Percentiles rank a stretch among this genome's conserved stretches.
phyloP scores from a whole-genome alignment of 2,329 filamentous ascomycete genomes.

The Orbilia oligospora region DNA sequence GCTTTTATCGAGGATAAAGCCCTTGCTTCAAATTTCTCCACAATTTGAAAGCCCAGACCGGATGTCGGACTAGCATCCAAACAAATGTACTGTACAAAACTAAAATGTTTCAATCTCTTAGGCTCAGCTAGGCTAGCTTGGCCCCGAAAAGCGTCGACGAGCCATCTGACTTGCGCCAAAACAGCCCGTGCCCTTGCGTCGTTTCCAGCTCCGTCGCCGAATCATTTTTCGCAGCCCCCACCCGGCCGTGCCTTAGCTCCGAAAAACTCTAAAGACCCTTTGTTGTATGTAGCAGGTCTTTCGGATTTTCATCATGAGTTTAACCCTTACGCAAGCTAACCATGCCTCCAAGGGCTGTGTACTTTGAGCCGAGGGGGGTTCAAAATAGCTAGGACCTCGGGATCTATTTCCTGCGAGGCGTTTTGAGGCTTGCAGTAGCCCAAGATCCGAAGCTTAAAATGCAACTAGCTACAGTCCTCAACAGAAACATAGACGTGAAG shows the following conservation, averaged over 20 bases:
- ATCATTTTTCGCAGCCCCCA: slow-evolving; percentile 28
- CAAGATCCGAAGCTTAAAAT: slow-evolving; percentile 43
- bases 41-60: slow-evolving; percentile 10
- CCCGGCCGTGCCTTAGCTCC: slow-evolving; percentile 32
- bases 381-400: slow-evolving; percentile 26
- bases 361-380: slow-evolving; percentile 8
- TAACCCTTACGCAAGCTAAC: neutral
- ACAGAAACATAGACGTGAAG: slow-evolving; percentile 14
- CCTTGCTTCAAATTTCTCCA: slow-evolving; percentile 38
- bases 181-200: slow-evolving; percentile 28
- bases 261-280: slow-evolving; percentile 17
- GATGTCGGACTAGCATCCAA: slow-evolving; percentile 4
- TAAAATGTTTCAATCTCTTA: slow-evolving; percentile 23
- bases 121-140: neutral
- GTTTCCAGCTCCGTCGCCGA: slow-evolving; percentile 39
- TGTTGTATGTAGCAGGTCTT: neutral
- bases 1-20: slow-evolving; percentile 8
- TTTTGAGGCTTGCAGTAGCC: slow-evolving; percentile 54
- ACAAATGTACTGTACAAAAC: neutral
- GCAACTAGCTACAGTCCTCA: slow-evolving; percentile 35
- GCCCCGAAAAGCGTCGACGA: slow-evolving; percentile 15
- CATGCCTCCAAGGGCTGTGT: neutral
- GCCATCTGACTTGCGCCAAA: slow-evolving; percentile 28
- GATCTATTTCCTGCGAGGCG: slow-evolving; percentile 59
- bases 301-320: slow-evolving; percentile 18